Base-by-base conservation (phyloP, 179 eudicot species). In the Monotropa hypopitys region DNA sequence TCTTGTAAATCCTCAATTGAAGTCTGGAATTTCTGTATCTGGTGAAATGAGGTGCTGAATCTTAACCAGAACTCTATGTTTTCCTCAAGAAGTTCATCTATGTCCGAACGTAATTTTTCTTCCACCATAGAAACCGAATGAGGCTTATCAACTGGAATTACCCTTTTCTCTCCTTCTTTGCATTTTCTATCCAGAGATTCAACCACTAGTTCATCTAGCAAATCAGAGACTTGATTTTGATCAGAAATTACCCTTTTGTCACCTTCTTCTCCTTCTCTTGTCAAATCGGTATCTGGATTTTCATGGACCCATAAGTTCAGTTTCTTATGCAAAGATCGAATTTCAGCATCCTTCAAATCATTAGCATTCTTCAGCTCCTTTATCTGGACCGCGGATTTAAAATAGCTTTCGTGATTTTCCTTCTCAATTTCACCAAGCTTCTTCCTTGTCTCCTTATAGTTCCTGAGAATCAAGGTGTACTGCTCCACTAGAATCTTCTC, bases 41-140 rank as follows among this genome's bases (percentile, higher is more conserved):
- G 97, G 76, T 93, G 97, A 79, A 89, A 88, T 0, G 90, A 85
- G 40, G 96, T 87, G 84, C 94, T 93, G 72, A 93, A 91, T 79
- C 96, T 88, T 62, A 96, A 75, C 99, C 99, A 96, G 76, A 93
- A 93, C 63, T 91, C 96, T 50, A 93, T 82, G 81, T 96, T 93
- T 23, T 90, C 91, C 78, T 96, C 97, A 0, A 89, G 84, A 47
- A 96, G 73, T 38, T 81, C 83, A 46, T 91, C 93, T 28, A 96
- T 90, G 35, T 90, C 90, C 54, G 80, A 81, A 4, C 99, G 85
- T 33, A 91, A 78, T 66, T 89, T 87, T 35, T 84, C 86, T 79
- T 94, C 92, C 26, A 85, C 83, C 68, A 71, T 82, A 20, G 90
- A 81, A 56, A 75, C n/a, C 0, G 78, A 75, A 75, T 40, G 82